Conservation (phyloP, 73 alveolate species). For the Uronychia binucleata region DNA sequence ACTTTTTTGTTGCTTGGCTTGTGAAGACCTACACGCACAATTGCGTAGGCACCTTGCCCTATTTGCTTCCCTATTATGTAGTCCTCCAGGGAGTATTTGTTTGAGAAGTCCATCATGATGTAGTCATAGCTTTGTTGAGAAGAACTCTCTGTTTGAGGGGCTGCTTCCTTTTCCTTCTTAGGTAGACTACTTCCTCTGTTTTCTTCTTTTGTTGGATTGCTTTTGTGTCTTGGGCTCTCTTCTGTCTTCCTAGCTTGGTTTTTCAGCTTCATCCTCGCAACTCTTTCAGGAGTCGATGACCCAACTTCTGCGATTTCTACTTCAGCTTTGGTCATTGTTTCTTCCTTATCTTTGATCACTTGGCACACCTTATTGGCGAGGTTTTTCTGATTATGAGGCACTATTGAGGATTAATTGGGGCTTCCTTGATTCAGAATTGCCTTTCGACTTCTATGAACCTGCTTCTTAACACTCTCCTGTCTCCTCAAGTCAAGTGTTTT, state of each 20-base stretch:
- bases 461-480: background rate
- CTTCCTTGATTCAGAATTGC: background rate
- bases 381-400: background rate
- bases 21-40: conserved; percentile 87
- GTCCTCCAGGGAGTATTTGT: conserved; percentile 61
- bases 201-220: background rate
- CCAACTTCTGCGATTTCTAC: background rate
- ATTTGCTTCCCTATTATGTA: conserved; percentile 76
- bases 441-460: background rate
- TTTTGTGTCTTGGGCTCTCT: background rate
- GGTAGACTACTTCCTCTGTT: background rate
- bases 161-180: background rate
- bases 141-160: background rate
- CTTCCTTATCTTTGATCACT: background rate
- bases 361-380: background rate
- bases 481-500: too few species aligned
- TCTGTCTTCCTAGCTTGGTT: background rate
- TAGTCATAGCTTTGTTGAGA: background rate
- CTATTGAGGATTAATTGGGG: background rate
- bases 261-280: background rate
- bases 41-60: conserved; percentile 94
- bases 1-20: conserved; percentile 78
- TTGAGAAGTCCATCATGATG: background rate
- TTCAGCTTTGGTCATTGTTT: background rate
- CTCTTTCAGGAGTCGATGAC: background rate